Base-by-base conservation (phyloP, 306 rosid genomes). In the Argentina anserina region DNA sequence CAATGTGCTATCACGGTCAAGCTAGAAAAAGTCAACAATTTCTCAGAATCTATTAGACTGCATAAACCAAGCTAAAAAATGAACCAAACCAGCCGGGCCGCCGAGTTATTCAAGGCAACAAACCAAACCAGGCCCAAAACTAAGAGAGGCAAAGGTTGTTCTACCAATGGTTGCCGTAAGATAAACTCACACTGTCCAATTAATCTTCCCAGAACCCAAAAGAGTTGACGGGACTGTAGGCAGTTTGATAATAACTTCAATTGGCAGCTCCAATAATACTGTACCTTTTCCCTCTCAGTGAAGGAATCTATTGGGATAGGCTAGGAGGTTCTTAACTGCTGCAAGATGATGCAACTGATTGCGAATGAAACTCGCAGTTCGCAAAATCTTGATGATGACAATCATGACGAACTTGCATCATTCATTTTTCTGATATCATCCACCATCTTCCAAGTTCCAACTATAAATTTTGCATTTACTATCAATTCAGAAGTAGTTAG, bases 391-490 rank as follows among this genome's bases (percentile, higher is more conserved):
- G 68, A 58, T 72, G 85, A 73, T 34, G 75, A 64, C 61, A 71
- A 69, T 1, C 13, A 15, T 12, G 70, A 65, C 75, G 69, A 67
- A 65, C 71, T 68, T 67, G 34, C 65, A 63, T 78, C 62, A 65
- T 69, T 69, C 34, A 66, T 42, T 14, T 28, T 34, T 5, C 81
- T 49, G 41, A 65, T 37, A 61, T 75, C 80, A 46, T 70, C 80
- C 18, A 58, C 52, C 76, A 36, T 62, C 72, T 70, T 70, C 69
- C 77, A 67, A 63, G 83, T 73, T 52, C 40, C 65, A 60, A 60
- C 62, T 56, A 56, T 25, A 80, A 52, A 14, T 31, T 31, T 8
- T 28, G 75, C 86, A 85, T 84, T 87, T 73, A 86, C 76, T 75
- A 52, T 53, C 67, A 25, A 69, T 71, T 66, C 75, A 72, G 77